Percentiles rank a stretch among this genome's conserved stretches.
phyloP scores from a whole-genome alignment of 208 protist genomes.

The Naegleria gruberi region DNA sequence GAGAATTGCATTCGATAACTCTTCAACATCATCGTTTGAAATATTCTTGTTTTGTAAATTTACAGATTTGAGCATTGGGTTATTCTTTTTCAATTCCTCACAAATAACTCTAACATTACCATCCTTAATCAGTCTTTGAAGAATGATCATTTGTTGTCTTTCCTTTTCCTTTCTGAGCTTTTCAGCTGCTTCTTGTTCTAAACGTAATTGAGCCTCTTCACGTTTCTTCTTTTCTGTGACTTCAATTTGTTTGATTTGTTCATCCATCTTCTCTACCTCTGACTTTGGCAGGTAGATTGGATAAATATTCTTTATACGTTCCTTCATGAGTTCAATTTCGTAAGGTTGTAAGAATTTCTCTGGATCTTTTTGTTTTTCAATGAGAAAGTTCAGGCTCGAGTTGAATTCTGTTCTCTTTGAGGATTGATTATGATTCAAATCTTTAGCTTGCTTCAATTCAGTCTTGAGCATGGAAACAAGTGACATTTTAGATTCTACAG shows the following conservation, averaged over 20 bases:
- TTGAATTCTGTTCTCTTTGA: background rate
- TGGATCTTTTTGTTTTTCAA: background rate
- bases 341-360: background rate
- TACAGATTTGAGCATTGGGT: background rate
- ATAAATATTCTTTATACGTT: background rate
- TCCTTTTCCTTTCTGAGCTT: background rate
- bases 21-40: background rate
- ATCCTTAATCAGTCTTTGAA: background rate
- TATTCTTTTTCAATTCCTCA: background rate
- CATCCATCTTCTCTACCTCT: background rate
- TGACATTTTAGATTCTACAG: background rate
- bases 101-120: background rate
- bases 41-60: constrained; percentile 7
- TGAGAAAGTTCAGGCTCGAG: background rate
- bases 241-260: background rate
- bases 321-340: background rate
- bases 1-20: background rate
- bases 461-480: background rate
- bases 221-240: background rate
- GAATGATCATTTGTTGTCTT: background rate
- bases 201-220: background rate
- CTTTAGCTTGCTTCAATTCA: background rate
- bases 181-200: background rate
- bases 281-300: background rate
- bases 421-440: background rate